Evolutionary conservation across 805 yeast genomes (phyloP).

Genomic region (Metschnikowia aberdeeniae): DNA sequence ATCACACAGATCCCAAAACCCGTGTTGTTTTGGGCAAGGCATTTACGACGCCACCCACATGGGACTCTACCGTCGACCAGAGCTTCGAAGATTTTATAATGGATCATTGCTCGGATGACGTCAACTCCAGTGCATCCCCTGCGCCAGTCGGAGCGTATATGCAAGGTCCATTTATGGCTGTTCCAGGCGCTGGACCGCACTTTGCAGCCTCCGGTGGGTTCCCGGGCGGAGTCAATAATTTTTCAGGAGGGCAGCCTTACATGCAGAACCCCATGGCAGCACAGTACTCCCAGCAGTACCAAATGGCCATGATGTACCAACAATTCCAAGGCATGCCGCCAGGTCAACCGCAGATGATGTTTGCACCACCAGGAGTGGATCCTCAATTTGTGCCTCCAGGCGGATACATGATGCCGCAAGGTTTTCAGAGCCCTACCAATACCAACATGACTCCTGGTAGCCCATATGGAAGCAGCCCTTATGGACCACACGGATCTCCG

Average conservation of each 20-base stretch:
- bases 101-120: constrained; percentile 18
- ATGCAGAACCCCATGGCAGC: constrained; percentile 29
- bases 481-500: constrained; percentile 3
- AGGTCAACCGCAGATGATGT: constrained; percentile 33
- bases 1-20: constrained; percentile 17
- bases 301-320: constrained; percentile 38
- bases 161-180: constrained; percentile 27
- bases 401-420: constrained; percentile 31
- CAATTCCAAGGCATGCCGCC: constrained; percentile 32
- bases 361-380: constrained; percentile 27
- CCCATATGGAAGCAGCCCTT: constrained; percentile 7
- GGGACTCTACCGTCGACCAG: constrained; percentile 59
- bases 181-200: constrained; percentile 19
- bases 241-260: constrained; percentile 26
- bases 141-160: constrained; percentile 24
- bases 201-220: constrained; percentile 16
- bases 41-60: constrained; percentile 71
- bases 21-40: constrained; percentile 52
- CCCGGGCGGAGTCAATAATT: constrained; percentile 15
- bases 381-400: constrained; percentile 33
- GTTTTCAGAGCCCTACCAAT: constrained; percentile 23
- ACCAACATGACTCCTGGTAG: constrained; percentile 18
- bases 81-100: constrained; percentile 53
- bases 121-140: constrained; percentile 9
- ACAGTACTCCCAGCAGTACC: constrained; percentile 34